A percentile compares a stretch with the other conserved stretches of the same genome.
phyloP scores from a whole-genome alignment of 257 asterid species.

The Plantago major region DNA sequence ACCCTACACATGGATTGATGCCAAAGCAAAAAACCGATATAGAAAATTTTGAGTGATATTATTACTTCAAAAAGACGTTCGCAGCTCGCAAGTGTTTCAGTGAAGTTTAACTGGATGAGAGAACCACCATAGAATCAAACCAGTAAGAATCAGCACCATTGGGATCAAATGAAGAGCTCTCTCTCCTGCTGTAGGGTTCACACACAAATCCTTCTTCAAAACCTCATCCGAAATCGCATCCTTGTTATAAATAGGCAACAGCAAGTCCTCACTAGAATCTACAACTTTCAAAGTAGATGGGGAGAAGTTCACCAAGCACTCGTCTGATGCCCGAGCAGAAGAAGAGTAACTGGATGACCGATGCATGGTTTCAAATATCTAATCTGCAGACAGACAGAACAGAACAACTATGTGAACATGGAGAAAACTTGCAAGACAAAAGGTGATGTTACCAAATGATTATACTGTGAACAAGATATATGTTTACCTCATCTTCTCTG shows the following conservation, averaged over 20 bases:
- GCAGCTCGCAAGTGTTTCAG: not conserved
- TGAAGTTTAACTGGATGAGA: constrained; percentile 28
- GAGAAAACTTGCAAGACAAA: too few relatives aligned
- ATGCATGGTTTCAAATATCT: constrained; percentile 27
- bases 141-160: constrained; percentile 40
- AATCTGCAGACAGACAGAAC: not conserved
- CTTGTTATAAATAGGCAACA: constrained; percentile 7
- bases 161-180: constrained; percentile 52
- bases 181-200: constrained; percentile 26
- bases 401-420: too few relatives aligned
- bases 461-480: too few relatives aligned
- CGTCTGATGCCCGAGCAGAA: constrained; percentile 34
- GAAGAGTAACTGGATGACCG: constrained; percentile 38
- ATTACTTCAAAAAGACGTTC: too few relatives aligned
- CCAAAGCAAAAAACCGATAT: too few relatives aligned
- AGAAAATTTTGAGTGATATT: too few relatives aligned
- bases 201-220: constrained; percentile 33
- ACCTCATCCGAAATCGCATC: constrained; percentile 17
- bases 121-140: constrained; percentile 51
- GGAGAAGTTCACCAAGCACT: constrained; percentile 34
- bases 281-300: constrained; percentile 14
- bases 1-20: too few relatives aligned
- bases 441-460: too few relatives aligned
- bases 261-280: constrained; percentile 15
- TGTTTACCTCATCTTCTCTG: too few relatives aligned